Evolutionary conservation across 306 rosid genomes (phyloP).

Genomic region (Purshia tridentata): DNA sequence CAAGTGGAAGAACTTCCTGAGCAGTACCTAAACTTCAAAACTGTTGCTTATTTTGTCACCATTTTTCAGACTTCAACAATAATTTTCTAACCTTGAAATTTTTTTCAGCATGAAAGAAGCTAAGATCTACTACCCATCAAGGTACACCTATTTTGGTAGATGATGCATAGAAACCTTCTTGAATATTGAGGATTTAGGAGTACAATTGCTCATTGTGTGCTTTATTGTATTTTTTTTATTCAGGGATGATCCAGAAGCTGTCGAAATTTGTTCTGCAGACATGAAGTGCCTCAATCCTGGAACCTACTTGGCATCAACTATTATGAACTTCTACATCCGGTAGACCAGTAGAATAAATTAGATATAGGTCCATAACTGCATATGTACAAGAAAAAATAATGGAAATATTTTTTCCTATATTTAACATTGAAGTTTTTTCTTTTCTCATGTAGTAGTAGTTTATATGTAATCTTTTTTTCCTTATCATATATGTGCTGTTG

Average conservation of each 20-base stretch:
- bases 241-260: conserved; percentile 87
- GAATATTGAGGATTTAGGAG: conserved; percentile 12
- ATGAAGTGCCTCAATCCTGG: conserved; percentile 74
- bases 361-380: not conserved
- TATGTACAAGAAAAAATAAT: not conserved
- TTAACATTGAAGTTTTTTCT: not conserved
- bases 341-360: conserved; percentile 58
- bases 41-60: conserved; percentile 1
- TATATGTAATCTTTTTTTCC: not conserved
- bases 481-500: not conserved
- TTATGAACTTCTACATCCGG: conserved; percentile 93
- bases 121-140: conserved; percentile 80
- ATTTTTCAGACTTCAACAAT: conserved; percentile 19
- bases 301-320: conserved; percentile 77
- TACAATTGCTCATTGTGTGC: conserved; percentile 18
- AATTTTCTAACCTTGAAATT: conserved; percentile 26
- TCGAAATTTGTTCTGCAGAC: conserved; percentile 70
- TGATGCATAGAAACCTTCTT: conserved; percentile 18
- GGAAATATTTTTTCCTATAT: not conserved
- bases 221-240: conserved; percentile 29
- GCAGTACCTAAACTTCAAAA: conserved; percentile 40
- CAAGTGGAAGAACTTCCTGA: conserved; percentile 42
- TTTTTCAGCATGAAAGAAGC: conserved; percentile 71
- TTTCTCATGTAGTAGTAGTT: not conserved
- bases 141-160: conserved; percentile 43